These are phyloP conservation scores for Botrytis tulipae DNA, from an alignment of 2,329 filamentous ascomycete genomes.

Conservation along the genomic window DNA sequence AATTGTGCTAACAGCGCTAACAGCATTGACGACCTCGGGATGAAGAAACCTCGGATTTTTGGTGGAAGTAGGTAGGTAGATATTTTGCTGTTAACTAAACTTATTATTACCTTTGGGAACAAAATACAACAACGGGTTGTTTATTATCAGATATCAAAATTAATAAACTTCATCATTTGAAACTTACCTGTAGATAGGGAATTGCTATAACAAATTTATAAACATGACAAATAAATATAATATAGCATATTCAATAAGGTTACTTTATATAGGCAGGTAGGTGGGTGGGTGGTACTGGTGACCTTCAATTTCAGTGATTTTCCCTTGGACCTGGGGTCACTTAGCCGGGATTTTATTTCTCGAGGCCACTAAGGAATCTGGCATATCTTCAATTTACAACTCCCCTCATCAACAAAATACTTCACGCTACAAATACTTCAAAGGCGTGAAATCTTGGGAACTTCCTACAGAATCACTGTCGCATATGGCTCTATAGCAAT, in stretches of 20 bases:
- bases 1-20: neutral
- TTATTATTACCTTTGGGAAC: neutral
- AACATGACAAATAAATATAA: neutral
- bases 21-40: neutral
- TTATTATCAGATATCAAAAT: neutral
- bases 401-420: slow-evolving; percentile 1
- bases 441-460: neutral
- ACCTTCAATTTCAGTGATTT: neutral
- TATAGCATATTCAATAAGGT: neutral
- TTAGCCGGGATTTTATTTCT: neutral
- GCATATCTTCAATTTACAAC: neutral
- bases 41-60: neutral
- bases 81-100: neutral
- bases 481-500: neutral
- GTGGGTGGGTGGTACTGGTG: neutral
- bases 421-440: neutral
- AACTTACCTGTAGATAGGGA: neutral
- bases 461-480: neutral
- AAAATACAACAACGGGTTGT: neutral
- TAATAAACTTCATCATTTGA: neutral
- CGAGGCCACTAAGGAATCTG: neutral
- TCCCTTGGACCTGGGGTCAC: neutral
- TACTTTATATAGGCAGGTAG: neutral
- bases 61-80: neutral
- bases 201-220: neutral